Conservation (phyloP, 305 asterid genomes). For the Petunia hybrid region DNA sequence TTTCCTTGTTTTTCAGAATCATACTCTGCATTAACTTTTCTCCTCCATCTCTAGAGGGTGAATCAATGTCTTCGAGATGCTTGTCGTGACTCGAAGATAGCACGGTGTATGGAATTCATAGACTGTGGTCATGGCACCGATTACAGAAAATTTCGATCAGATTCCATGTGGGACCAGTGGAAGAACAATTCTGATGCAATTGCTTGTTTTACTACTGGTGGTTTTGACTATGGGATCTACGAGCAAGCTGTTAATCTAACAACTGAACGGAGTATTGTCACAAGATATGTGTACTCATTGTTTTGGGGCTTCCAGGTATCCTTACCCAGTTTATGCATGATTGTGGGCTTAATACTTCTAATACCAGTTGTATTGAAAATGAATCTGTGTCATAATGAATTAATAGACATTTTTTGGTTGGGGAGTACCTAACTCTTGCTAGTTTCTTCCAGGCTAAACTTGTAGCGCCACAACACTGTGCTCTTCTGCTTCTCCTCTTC, state of each 20-base stretch:
- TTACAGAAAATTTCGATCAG: constrained; percentile 28
- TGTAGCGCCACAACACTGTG: neutral
- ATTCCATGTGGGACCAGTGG: constrained; percentile 61
- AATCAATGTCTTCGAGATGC: constrained; percentile 85
- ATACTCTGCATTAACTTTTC: neutral
- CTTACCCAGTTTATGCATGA: constrained; percentile 30
- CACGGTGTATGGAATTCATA: constrained; percentile 54
- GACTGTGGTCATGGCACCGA: constrained; percentile 80
- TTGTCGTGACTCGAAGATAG: constrained; percentile 47
- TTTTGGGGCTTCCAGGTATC: constrained; percentile 98
- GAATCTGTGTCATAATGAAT: too few relatives aligned
- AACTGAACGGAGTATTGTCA: constrained; percentile 45
- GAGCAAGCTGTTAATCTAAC: constrained; percentile 64
- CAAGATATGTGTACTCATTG: constrained; percentile 77
- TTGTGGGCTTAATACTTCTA: constrained; percentile 10
- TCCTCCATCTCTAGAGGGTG: constrained; percentile 65
- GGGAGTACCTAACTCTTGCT: neutral
- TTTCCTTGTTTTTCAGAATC: constrained; percentile 28
- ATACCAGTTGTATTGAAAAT: neutral
- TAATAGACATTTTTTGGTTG: too few relatives aligned
- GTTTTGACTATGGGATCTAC: constrained; percentile 77
- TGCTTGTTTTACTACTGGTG: constrained; percentile 63
- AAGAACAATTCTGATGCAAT: constrained; percentile 52
- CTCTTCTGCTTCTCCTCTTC: neutral
- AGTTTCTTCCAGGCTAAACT: neutral